Conservation (phyloP, 2,329 filamentous ascomycete species). For the Cryphonectria japonica region DNA sequence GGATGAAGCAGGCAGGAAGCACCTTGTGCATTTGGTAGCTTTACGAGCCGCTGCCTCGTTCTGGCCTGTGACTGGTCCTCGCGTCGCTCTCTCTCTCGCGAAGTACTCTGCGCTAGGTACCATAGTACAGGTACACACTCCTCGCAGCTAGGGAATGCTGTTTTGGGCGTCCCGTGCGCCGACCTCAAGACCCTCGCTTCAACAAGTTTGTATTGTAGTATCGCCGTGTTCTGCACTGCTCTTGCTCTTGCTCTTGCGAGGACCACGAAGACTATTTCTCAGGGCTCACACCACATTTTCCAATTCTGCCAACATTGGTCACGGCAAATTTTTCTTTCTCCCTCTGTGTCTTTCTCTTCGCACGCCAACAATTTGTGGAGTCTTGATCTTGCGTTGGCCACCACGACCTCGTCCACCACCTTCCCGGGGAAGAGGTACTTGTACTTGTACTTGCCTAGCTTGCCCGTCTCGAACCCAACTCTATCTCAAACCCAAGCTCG, state of each 20-base stretch:
- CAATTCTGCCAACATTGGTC: not conserved
- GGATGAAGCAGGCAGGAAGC: not conserved
- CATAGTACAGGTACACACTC: not conserved
- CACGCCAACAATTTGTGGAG: not conserved
- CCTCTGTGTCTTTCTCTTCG: not conserved
- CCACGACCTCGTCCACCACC: not conserved
- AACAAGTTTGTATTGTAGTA: not conserved
- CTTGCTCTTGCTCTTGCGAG: not conserved
- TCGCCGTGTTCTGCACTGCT: conserved; percentile 8
- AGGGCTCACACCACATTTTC: not conserved
- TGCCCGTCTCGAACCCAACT: not conserved
- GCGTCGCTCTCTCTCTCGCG: not conserved
- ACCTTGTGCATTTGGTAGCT: not conserved
- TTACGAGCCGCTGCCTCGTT: not conserved
- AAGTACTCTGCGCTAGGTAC: not conserved
- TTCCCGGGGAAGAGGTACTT: not conserved
- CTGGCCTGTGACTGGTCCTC: conserved; percentile 17
- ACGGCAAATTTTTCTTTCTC: not conserved
- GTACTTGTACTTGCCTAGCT: conserved; percentile 1
- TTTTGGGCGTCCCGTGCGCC: conserved; percentile 17
- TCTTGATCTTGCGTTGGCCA: not conserved
- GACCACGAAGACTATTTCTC: not conserved
- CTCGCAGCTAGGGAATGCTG: conserved; percentile 1
- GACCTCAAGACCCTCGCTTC: not conserved
- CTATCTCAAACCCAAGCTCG: not conserved